phyloP scores from a whole-genome alignment of 2,329 filamentous ascomycete species.

The Cladophialophora immunda region DNA sequence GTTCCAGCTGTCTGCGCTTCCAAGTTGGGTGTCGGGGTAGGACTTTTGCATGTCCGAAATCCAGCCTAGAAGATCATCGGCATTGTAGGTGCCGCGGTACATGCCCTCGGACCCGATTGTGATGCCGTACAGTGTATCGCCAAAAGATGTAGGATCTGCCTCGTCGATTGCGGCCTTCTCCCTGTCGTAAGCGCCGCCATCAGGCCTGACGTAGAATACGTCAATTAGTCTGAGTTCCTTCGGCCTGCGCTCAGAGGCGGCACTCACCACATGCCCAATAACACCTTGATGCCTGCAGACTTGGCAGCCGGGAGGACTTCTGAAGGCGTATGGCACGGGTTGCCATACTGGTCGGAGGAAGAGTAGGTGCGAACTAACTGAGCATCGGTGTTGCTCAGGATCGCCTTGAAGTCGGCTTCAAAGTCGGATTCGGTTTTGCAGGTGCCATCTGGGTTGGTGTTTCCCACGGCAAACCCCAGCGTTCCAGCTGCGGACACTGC shows the following conservation, averaged over 20 bases:
- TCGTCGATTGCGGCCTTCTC: constrained; percentile 68
- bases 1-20: constrained; percentile 78
- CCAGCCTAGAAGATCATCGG: constrained; percentile 65
- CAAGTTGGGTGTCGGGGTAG: constrained; percentile 65
- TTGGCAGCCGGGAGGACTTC: constrained; percentile 72
- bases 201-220: constrained; percentile 58
- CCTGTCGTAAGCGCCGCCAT: constrained; percentile 68
- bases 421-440: constrained; percentile 73
- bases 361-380: constrained; percentile 73
- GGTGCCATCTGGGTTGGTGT: constrained; percentile 66
- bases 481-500: constrained; percentile 62
- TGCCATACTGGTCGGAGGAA: constrained; percentile 59
- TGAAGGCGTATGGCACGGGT: constrained; percentile 66
- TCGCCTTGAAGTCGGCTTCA: constrained; percentile 69
- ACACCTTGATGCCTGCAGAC: constrained; percentile 70
- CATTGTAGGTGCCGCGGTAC: constrained; percentile 74
- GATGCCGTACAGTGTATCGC: constrained; percentile 70
- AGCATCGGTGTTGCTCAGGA: constrained; percentile 60
- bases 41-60: constrained; percentile 68
- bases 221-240: constrained; percentile 12
- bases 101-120: constrained; percentile 76
- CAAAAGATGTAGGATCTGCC: constrained; percentile 54
- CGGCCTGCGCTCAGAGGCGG: neutral
- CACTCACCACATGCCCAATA: constrained; percentile 73
- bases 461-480: constrained; percentile 73